Evolutionary conservation across 2,329 filamentous ascomycete species (phyloP), one percentile per base, ranked within the genome.

Genomic region (Teratosphaeria epicoccoides): DNA sequence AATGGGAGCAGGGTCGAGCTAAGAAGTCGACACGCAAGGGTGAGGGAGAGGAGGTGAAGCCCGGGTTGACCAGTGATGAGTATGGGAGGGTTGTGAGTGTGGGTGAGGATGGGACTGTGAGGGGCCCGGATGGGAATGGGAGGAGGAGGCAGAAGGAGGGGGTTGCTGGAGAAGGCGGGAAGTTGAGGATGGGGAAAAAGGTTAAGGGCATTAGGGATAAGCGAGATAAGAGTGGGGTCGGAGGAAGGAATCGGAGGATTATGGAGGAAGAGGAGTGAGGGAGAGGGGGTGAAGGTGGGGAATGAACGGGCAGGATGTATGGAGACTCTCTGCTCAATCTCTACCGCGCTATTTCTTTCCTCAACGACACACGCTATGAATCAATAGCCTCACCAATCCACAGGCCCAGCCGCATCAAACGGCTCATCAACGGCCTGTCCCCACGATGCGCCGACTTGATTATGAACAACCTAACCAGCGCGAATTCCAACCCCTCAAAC

Each of bases 151-250:
- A 29, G 58, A 60, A 48, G 55, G 56, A 23, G 24, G 52, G 46
- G 57, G 52, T 43, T 55, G 52, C 46, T 44, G 55, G 52, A n/a
- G 48, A 52, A 44, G 29, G 51, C 23, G 17, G 63, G 59, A 50
- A 67, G 60, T 59, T 66, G 54, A 67, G 63, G 46, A 68, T 65
- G 55, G 65, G 67, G 12, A 59, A 59, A 2, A 65, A 67, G 55
- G 57, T 66, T 12, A 65, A 62, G 57, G 64, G 64, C 6, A 57
- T 67, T 10, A 57, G 65, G 55, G 65, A 66, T 52, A 66, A 66
- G 60, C 66, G 53, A 58, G 61, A 63, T 55, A 70, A 70, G 59
- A 63, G 60, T 47, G 60, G 61, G 24, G 45, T 6, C 20, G 33
- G 33, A 17, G 33, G 17, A 17, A 20, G 33, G 33, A 20, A 40